Base-by-base conservation (phyloP, 2,329 filamentous ascomycete genomes). In the Decorospora gaudefroyi region DNA sequence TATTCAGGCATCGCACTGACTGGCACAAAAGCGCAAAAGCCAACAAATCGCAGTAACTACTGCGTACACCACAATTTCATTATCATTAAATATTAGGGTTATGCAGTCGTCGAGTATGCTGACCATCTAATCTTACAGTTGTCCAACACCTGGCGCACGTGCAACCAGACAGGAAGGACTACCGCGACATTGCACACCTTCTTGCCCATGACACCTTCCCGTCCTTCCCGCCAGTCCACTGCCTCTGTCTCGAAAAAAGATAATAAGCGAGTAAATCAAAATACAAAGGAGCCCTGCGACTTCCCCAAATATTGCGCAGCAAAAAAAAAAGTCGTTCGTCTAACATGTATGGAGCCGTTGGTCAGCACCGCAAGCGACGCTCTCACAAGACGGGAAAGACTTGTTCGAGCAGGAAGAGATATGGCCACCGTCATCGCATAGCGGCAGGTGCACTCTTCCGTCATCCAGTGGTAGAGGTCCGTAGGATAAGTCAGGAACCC, bases 111-210 rank as follows among this genome's bases (percentile, higher is more conserved):
- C 39, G 41, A 42, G 6, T 42, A 51, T 46, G 4, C 26, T 42
- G 41, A 36, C 31, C 34, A 42, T 11, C 43, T 51, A 53, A 30
- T 23, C 32, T 49, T 53, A 46, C 38, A 41, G 30, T 38, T 27
- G 18, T 22, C n/a, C n/a, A n/a, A n/a, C n/a, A n/a, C n/a, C n/a
- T n/a, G n/a, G n/a, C n/a, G n/a, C n/a, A n/a, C n/a, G n/a, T n/a
- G n/a, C n/a, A n/a, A n/a, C n/a, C n/a, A n/a, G n/a, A n/a, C n/a
- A n/a, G n/a, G n/a, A n/a, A n/a, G n/a, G n/a, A n/a, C n/a, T n/a
- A n/a, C n/a, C n/a, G n/a, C n/a, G n/a, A n/a, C n/a, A n/a, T n/a
- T n/a, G n/a, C n/a, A n/a, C n/a, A n/a, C 6, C 21, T 17, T 16
- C 34, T 17, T 8, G 11, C 18, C 21, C 28, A 39, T 37, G 16